Evolutionary conservation across 2,329 filamentous ascomycete species (phyloP), one percentile per base, ranked within the genome.

Genomic region (Pseudogymnoascus pannorum): DNA sequence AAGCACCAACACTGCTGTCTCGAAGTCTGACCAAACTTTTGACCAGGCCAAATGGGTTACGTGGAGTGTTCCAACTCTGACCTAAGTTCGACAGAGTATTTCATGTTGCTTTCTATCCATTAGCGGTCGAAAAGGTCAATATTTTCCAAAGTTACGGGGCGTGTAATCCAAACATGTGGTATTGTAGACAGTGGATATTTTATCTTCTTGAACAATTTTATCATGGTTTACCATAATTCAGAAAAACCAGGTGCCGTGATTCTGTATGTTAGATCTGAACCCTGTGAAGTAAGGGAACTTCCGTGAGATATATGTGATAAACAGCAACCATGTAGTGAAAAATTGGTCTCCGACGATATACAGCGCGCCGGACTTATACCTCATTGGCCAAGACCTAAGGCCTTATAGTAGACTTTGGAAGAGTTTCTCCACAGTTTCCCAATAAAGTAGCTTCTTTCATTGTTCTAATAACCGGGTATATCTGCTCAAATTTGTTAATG

Each of bases 11-110:
- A 67, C 51, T 9, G 59, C 63, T 6, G 44, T 61, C 18, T 60
- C 58, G 16, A 60, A 60, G 60, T 59, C 40, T 24, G 44, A 61
- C 35, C 33, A 59, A 18, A 38, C 38, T 8, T 72, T 73, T 59
- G 68, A 71, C 59, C 64, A 68, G 62, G 65, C 65, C 29, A 48
- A 66, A 33, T 71, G 70, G 69, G 63, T 70, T 60, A 60, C 65
- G 40, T 72, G 70, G 71, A 67, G 61, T 36, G 64, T 67, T 18
- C 69, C 70, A 48, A 66, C 58, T 18, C 60, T 69, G 35, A 65
- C 63, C 44, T 68, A 61, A 31, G n/a, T 16, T 8, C 9, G 24
- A 31, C 7, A 26, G n/a, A 12, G 9, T 18, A 7, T 31, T 54
- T 29, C n/a, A 18, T 12, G 44, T 31, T 31, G 44, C 44, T 54